Conservation (phyloP, 2,329 filamentous ascomycete genomes). For the Botrytis galanthina region DNA sequence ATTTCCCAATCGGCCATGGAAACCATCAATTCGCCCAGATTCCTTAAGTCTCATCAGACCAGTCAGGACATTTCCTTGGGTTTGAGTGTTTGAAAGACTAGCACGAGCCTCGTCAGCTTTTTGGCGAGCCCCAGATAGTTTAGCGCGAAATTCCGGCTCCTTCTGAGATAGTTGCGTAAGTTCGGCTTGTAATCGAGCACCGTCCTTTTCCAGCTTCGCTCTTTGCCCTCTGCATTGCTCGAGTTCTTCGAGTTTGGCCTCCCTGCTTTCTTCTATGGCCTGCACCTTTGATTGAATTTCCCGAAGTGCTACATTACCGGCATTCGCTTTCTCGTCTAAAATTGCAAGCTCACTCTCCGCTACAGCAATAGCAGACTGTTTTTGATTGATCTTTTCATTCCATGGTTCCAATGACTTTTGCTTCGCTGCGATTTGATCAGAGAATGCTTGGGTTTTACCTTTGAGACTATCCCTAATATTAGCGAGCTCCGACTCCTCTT, state of each 20-base stretch:
- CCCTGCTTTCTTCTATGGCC: slow-evolving; percentile 67
- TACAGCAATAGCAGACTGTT: slow-evolving; percentile 89
- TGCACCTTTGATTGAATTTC: slow-evolving; percentile 79
- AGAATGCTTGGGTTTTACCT: slow-evolving; percentile 92
- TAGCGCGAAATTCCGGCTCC: slow-evolving; percentile 78
- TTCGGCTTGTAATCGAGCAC: slow-evolving; percentile 67
- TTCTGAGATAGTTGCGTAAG: slow-evolving; percentile 69
- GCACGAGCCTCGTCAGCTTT: slow-evolving; percentile 95
- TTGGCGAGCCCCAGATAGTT: slow-evolving; percentile 85
- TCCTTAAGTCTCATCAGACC: slow-evolving; percentile 94
- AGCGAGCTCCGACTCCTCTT: slow-evolving; percentile 78
- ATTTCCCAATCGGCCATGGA: slow-evolving; percentile 92
- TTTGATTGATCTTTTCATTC: slow-evolving; percentile 96
- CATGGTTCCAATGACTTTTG: slow-evolving; percentile 95
- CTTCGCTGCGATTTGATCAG: slow-evolving; percentile 85
- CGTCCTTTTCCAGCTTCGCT: slow-evolving; percentile 69
- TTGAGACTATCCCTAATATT: slow-evolving; percentile 85
- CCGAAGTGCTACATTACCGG: slow-evolving; percentile 78
- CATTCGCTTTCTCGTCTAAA: slow-evolving; percentile 82
- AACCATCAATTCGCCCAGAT: slow-evolving; percentile 93
- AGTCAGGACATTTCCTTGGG: slow-evolving; percentile 85
- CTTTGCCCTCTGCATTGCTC: slow-evolving; percentile 74
- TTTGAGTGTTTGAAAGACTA: slow-evolving; percentile 85
- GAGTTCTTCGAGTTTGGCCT: slow-evolving; percentile 70
- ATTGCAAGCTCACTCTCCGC: slow-evolving; percentile 94